Percentiles rank a stretch among this genome's conserved stretches.
Conservation (phyloP, 352 stramenopile genomes). For the Globisporangium cederbergense region DNA sequence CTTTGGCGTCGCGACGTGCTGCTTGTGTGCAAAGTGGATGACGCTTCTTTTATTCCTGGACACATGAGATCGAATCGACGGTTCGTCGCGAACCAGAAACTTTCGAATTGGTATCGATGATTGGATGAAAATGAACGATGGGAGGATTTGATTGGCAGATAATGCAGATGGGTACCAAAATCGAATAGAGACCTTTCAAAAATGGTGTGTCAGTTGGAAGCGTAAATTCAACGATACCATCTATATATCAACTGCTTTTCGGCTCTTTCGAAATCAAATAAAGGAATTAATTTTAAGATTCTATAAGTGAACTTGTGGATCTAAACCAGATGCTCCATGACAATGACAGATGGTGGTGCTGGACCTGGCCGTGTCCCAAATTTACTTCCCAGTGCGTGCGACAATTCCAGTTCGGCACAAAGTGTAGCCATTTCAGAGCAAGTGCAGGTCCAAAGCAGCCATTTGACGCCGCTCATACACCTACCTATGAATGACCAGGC, state of each 20-base stretch:
- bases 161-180: background rate
- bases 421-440: constrained; percentile 2
- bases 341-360: background rate
- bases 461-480: no score
- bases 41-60: background rate
- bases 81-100: background rate
- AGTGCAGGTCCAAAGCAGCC: background rate
- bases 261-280: background rate
- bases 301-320: background rate
- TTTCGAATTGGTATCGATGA: background rate
- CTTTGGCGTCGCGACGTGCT: background rate
- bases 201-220: background rate
- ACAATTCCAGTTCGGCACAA: background rate
- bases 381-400: background rate
- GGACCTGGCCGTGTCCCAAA: constrained; percentile 3
- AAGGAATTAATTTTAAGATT: background rate
- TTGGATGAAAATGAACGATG: background rate
- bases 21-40: background rate
- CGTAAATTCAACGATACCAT: background rate
- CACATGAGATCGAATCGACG: background rate
- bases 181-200: background rate
- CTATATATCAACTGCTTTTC: no score
- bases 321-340: background rate
- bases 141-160: background rate
- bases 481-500: no score